These are phyloP conservation scores for Botryotinia narcissicola DNA, from an alignment of 2,329 filamentous ascomycete genomes.

Conservation along the genomic window DNA sequence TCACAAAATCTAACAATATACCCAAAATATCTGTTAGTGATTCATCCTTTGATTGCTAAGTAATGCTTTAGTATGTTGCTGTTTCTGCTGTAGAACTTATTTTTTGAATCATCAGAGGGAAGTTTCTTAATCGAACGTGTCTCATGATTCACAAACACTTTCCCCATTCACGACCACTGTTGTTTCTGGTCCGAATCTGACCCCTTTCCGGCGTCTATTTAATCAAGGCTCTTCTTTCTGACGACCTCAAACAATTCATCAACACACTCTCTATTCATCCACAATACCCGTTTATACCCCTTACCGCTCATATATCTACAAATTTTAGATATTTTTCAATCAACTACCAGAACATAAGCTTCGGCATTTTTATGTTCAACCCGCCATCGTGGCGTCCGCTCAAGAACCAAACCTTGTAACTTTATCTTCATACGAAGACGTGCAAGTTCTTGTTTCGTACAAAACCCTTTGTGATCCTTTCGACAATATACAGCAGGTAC, in stretches of 20 bases:
- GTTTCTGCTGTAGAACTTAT: not conserved
- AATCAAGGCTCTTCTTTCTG: not conserved
- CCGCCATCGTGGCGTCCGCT: conserved; percentile 27
- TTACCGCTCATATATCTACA: not conserved
- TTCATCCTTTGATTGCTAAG: not conserved
- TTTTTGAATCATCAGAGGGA: not conserved
- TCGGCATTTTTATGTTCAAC: not conserved
- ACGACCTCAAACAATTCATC: not conserved
- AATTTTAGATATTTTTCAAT: not conserved
- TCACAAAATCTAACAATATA: not conserved
- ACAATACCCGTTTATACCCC: not conserved
- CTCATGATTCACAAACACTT: conserved; percentile 7
- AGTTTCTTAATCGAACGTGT: not conserved
- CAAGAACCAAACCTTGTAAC: conserved; percentile 20
- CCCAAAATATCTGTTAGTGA: not conserved
- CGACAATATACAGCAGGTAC: conserved; percentile 23
- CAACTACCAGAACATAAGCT: not conserved
- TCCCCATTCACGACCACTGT: not conserved
- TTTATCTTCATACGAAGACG: conserved; percentile 21
- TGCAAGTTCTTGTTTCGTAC: conserved; percentile 26
- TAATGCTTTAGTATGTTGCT: not conserved
- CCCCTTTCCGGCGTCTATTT: not conserved
- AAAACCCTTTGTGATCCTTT: conserved; percentile 24
- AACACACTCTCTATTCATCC: not conserved
- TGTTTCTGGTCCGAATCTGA: not conserved